Base-by-base conservation (phyloP, 331 rosid genomes). In the Saraca asoca region DNA sequence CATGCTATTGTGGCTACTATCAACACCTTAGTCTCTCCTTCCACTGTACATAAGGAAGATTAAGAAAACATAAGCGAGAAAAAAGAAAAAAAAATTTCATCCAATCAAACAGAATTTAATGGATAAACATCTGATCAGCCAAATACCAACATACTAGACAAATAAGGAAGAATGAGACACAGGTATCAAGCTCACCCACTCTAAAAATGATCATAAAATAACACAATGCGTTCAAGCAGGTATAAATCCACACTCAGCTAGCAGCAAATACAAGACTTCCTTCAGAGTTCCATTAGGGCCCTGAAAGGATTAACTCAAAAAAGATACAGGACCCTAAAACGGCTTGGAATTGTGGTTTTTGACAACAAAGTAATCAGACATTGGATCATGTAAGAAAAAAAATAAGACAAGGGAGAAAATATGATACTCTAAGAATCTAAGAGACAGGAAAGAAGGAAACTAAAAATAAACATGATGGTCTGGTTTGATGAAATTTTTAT, bases 1-100 rank as follows among this genome's bases (percentile, higher is more conserved):
- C 99, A 94, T 71, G 97, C 99, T 69, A 94, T 79, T 68, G 97
- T 88, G 60, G 99, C 97, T 67, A 94, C 97, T 79, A 94, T 85
- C 87, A 94, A 81, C 58, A 90, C 96, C 79, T 76, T 94, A 62
- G 96, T 94, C 85, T 94, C 97, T 70, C 88, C 97, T 66, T 77
- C 90, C 58, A 64, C 97, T 90, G 88, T 42, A 19, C 64, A 66
- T 59, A 82, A 52, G 49, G 70, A 76, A 69, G 60, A 33, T 66
- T 63, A 35, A n/a, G 52, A 76, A 59, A 56, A 52, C 17, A 70
- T 45, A 62, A 62, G 16, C 50, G 14, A 54, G 41, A 48, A 52
- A 42, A 39, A 66, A 52, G 34, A 39, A 66, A 62, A 48, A 61
- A 52, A 13, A 31, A 41, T 50, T 12, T 33, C 58, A 42, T n/a